A percentile compares a stretch with the other conserved stretches of the same genome.
These are phyloP conservation scores for Davidsoniella neocaledoniae DNA, from an alignment of 2,329 filamentous ascomycete genomes.

Conservation along the genomic window DNA sequence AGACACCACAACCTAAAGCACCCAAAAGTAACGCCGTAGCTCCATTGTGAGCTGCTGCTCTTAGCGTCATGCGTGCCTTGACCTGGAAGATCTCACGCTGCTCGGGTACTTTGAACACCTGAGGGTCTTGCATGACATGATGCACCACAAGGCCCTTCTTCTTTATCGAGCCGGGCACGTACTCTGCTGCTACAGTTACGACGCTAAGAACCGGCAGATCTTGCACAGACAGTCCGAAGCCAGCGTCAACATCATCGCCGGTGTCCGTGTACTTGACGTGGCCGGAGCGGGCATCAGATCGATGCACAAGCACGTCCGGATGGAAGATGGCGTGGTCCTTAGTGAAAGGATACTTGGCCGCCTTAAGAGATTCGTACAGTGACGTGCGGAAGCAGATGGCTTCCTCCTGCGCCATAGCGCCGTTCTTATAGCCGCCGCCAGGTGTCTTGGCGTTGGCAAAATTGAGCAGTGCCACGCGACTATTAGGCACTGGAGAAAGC, in stretches of 20 bases:
- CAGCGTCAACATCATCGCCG: slow-evolving; percentile 13
- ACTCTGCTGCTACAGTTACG: slow-evolving; percentile 42
- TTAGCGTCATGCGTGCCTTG: slow-evolving; percentile 45
- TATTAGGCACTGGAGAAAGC: neutral
- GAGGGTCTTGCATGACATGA: slow-evolving; percentile 15
- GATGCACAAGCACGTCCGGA: slow-evolving; percentile 41
- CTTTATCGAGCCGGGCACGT: slow-evolving; percentile 21
- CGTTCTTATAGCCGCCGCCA: slow-evolving; percentile 48
- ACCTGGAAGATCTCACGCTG: slow-evolving; percentile 36
- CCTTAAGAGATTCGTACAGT: slow-evolving; percentile 30
- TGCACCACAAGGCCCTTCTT: neutral
- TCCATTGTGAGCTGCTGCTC: slow-evolving; percentile 38
- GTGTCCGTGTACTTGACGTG: slow-evolving; percentile 27
- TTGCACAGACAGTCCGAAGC: slow-evolving; percentile 12
- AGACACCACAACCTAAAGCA: slow-evolving; percentile 52
- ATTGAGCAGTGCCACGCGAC: slow-evolving; percentile 1
- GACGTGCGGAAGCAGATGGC: slow-evolving; percentile 47
- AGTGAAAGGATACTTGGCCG: slow-evolving; percentile 35
- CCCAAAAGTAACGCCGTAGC: slow-evolving; percentile 48
- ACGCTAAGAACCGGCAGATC: slow-evolving; percentile 37
- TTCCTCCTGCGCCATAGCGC: slow-evolving; percentile 51
- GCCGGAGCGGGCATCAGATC: slow-evolving; percentile 28
- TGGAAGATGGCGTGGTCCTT: slow-evolving; percentile 38
- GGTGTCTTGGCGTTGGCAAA: slow-evolving; percentile 18
- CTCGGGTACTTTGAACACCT: slow-evolving; percentile 23